Evolutionary conservation across 1,284 basidiomycete species (phyloP).

Genomic region (Ustilago shanxiensis): DNA sequence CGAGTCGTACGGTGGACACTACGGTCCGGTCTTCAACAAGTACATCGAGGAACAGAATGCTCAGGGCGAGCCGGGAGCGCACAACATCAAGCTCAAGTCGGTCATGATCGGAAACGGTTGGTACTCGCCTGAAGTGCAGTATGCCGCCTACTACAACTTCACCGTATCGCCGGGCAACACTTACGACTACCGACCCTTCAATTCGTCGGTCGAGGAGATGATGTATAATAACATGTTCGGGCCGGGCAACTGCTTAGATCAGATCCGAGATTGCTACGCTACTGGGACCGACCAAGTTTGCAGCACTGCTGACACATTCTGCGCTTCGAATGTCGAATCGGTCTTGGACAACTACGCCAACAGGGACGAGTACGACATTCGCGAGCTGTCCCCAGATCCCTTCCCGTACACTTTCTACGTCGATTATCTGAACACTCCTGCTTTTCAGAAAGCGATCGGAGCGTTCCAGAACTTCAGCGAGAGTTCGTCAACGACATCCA

Average conservation of each 20-base stretch:
- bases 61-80: slow-evolving; percentile 73
- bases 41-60: slow-evolving; percentile 76
- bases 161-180: slow-evolving; percentile 57
- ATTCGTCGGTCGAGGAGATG: slow-evolving; percentile 37
- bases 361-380: slow-evolving; percentile 60
- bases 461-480: slow-evolving; percentile 58
- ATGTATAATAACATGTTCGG: slow-evolving; percentile 54
- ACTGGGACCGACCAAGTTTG: slow-evolving; percentile 48
- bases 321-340: slow-evolving; percentile 50
- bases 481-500: slow-evolving; percentile 31
- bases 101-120: slow-evolving; percentile 75
- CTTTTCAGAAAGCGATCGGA: slow-evolving; percentile 53
- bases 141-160: slow-evolving; percentile 59
- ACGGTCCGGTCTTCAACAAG: slow-evolving; percentile 75
- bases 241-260: slow-evolving; percentile 55
- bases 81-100: slow-evolving; percentile 76
- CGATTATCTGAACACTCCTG: slow-evolving; percentile 50
- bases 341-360: slow-evolving; percentile 44
- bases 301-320: slow-evolving; percentile 54
- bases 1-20: slow-evolving; percentile 74
- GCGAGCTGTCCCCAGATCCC: slow-evolving; percentile 55
- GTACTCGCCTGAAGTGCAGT: slow-evolving; percentile 56
- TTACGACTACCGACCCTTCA: slow-evolving; percentile 52
- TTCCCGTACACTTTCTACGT: slow-evolving; percentile 59
- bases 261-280: slow-evolving; percentile 50